phyloP scores from a whole-genome alignment of 805 yeast species.

The Blastobotrys parvus region DNA sequence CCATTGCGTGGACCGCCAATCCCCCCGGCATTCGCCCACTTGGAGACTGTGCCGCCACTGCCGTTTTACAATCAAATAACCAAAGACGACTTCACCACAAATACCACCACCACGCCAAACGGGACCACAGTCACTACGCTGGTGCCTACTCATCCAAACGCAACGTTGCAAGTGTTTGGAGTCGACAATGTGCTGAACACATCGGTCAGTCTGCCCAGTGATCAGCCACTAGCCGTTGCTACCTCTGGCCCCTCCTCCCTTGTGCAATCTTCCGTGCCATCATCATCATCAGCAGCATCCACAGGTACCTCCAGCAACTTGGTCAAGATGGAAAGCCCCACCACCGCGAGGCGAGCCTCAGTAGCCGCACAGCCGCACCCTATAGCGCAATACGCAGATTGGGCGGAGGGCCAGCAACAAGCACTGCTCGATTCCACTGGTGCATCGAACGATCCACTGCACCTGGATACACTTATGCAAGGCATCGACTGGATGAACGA shows the following conservation, averaged over 20 bases:
- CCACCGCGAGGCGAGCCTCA: too few species aligned
- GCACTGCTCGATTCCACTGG: conserved; percentile 20
- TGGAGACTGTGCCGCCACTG: conserved; percentile 52
- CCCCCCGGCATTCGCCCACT: conserved; percentile 17
- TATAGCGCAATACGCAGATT: too few species aligned
- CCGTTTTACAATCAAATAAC: conserved; percentile 90
- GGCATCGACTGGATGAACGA: conserved; percentile 81
- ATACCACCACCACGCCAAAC: conserved; percentile 79
- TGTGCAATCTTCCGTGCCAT: neutral
- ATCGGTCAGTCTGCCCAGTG: too few species aligned
- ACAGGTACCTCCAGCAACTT: too few species aligned
- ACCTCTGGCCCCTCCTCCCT: neutral
- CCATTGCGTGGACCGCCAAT: conserved; percentile 18
- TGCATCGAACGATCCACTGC: conserved; percentile 20
- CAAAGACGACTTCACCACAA: conserved; percentile 77
- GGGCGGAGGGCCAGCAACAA: neutral
- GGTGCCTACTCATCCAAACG: conserved; percentile 71
- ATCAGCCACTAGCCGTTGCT: neutral
- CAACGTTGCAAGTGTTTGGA: conserved; percentile 14
- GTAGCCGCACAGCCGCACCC: too few species aligned
- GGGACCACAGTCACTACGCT: conserved; percentile 87
- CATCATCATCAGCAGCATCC: neutral
- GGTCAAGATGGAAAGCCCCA: too few species aligned
- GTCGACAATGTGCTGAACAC: too few species aligned
- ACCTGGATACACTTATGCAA: conserved; percentile 36